Evolutionary conservation across 2,329 filamentous ascomycete genomes (phyloP).

Genomic region (Eurotiales sp.): DNA sequence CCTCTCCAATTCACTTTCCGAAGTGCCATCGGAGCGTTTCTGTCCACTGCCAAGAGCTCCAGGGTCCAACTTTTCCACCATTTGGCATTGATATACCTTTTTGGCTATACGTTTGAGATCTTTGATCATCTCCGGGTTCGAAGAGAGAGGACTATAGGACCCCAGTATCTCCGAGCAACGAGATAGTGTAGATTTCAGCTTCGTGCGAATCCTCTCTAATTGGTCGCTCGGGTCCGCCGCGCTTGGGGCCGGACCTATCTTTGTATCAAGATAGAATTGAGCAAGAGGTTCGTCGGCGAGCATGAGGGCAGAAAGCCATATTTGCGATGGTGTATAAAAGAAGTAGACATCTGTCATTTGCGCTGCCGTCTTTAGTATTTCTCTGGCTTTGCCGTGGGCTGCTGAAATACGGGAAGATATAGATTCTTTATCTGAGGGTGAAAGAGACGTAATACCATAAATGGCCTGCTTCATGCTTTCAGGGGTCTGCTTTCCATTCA

Average conservation of each 20-base stretch:
- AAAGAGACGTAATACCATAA: conserved; percentile 27
- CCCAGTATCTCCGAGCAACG: conserved; percentile 38
- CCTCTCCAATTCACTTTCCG: conserved; percentile 35
- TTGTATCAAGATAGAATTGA: conserved; percentile 43
- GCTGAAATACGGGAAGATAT: conserved; percentile 49
- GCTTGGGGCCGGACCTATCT: conserved; percentile 29
- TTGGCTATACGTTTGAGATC: conserved; percentile 45
- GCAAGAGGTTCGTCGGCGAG: conserved; percentile 61
- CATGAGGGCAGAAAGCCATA: conserved; percentile 77
- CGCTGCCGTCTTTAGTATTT: conserved; percentile 72
- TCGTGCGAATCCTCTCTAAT: conserved; percentile 31
- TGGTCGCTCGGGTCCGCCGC: conserved; percentile 20
- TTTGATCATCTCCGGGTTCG: conserved; percentile 39
- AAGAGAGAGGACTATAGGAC: conserved; percentile 35
- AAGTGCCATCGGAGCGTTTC: conserved; percentile 37
- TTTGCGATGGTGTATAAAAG: conserved; percentile 89
- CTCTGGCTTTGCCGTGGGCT: conserved; percentile 70
- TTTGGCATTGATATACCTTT: conserved; percentile 48
- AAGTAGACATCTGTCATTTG: conserved; percentile 95
- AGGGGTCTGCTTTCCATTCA: conserved; percentile 27
- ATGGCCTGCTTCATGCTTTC: conserved; percentile 29
- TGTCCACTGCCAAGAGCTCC: conserved; percentile 33
- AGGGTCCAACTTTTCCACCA: conserved; percentile 45
- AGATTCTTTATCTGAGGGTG: conserved; percentile 21
- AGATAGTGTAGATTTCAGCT: conserved; percentile 34